Evolutionary conservation across 345 rosid genomes (phyloP), one percentile per base, ranked within the genome.

Genomic region (Ceriops decandra): DNA sequence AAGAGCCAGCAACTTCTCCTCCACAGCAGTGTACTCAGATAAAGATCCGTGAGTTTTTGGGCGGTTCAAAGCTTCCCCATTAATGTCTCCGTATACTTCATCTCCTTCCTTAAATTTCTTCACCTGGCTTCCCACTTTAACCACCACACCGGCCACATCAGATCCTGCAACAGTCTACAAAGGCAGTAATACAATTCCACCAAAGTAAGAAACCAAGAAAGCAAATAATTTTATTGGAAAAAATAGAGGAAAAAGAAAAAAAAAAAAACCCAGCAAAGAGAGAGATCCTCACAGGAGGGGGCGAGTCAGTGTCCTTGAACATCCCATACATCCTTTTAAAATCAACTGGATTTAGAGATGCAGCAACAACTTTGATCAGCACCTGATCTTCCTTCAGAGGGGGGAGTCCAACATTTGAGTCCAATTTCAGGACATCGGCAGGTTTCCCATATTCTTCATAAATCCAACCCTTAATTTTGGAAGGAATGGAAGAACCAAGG

Each of bases 21-120:
- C 75, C 42, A 72, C 76, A 20, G 71, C 76, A 22, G 76, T 72
- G 61, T 72, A 72, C 64, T 72, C 70, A 0, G 76, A 71, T 20
- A 72, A 60, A 7, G 71, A 32, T 7, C 76, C 76, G 35, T 8
- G 51, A 8, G n/a, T 60, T 35, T 72, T 72, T 0, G 67, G 76
- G 19, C 24, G 42, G 6, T 21, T 30, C 21, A 66, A 24, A 49
- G 71, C 62, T 6, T 5, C 7, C 60, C 66, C 71, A 52, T 58
- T 66, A 0, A 72, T 33, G 24, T 72, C 65, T 6, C 76, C 76
- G 27, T 72, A 72, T 0, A 72, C 76, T 66, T 72, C 76, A 66
- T 72, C 76, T 32, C 76, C 76, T 47, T 38, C 66, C 56, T 66
- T 66, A 3, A 60, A 52, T 2, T 66, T 66, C 42, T 66, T 66